Conservation (phyloP, 345 rosid species). For the Barbarea vulgaris region DNA sequence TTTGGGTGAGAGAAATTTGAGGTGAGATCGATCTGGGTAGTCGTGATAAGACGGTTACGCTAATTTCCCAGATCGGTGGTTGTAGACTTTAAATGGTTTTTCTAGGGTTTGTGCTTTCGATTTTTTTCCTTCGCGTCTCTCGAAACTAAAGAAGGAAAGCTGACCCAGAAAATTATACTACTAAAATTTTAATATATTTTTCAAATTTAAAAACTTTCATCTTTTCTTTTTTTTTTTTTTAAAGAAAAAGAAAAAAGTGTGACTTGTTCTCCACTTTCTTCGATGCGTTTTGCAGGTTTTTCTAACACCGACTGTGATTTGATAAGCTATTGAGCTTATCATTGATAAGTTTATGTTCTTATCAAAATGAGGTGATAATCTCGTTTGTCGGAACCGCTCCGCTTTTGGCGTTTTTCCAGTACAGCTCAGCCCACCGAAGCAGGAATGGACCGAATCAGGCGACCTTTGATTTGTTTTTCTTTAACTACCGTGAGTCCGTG, state of each 20-base stretch:
- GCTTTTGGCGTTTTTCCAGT: slow-evolving; percentile 5
- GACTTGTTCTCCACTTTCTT: slow-evolving; percentile 40
- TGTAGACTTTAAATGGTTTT: slow-evolving; percentile 15
- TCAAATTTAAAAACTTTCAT: slow-evolving; percentile 9
- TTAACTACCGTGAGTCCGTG: not conserved
- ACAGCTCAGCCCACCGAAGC: slow-evolving; percentile 16
- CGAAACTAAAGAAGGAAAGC: slow-evolving; percentile 19
- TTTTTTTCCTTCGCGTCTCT: slow-evolving; percentile 27
- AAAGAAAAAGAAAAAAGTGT: not conserved
- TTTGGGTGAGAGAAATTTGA: slow-evolving; percentile 18
- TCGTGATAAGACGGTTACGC: slow-evolving; percentile 10
- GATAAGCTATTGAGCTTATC: not conserved
- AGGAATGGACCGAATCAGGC: not conserved
- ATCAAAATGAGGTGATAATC: slow-evolving; percentile 21
- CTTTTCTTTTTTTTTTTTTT: not conserved
- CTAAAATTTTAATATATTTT: not conserved
- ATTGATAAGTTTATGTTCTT: fast-evolving
- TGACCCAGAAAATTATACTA: slow-evolving; percentile 17
- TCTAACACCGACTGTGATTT: slow-evolving; percentile 33
- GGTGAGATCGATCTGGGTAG: slow-evolving; percentile 18
- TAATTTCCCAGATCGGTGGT: slow-evolving; percentile 27
- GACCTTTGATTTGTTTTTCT: not conserved
- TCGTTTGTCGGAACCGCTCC: slow-evolving; percentile 29
- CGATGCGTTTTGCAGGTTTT: slow-evolving; percentile 42
- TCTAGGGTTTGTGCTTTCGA: slow-evolving; percentile 31